A percentile compares a stretch with the other conserved stretches of the same genome.
Evolutionary conservation across 75 land plant genomes (phyloP).

Genomic region (Picea sitchensis): DNA sequence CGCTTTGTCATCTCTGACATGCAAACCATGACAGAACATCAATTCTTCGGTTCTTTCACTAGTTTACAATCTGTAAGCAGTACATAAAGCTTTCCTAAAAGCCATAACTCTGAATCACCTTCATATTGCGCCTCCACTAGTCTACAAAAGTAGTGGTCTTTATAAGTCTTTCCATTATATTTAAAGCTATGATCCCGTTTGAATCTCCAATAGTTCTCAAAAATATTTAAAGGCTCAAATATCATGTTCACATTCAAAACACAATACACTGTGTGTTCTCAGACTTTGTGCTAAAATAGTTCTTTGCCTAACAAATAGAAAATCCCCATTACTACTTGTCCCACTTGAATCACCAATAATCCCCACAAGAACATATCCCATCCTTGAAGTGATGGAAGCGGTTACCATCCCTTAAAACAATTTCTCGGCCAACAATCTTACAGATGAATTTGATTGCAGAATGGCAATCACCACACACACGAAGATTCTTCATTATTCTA

Average conservation of each 20-base stretch:
- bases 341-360: conserved; percentile 9
- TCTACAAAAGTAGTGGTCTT: background rate
- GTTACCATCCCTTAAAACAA: background rate
- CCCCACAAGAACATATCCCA: conserved; percentile 7
- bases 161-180: background rate
- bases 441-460: conserved; percentile 6
- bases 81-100: too few species aligned
- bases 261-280: background rate
- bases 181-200: background rate
- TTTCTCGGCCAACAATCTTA: conserved; percentile 1
- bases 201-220: background rate
- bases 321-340: background rate
- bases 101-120: too few species aligned
- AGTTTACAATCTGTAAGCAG: too few species aligned
- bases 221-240: background rate
- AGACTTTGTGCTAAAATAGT: background rate
- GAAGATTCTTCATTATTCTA: conserved; percentile 8
- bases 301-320: background rate
- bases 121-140: background rate
- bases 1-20: too few species aligned
- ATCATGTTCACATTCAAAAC: background rate
- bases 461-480: conserved; percentile 7
- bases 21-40: too few species aligned
- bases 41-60: too few species aligned
- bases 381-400: conserved; percentile 2